Conservation (phyloP, 768 basidiomycete species). For the Lyophyllum decastes region DNA sequence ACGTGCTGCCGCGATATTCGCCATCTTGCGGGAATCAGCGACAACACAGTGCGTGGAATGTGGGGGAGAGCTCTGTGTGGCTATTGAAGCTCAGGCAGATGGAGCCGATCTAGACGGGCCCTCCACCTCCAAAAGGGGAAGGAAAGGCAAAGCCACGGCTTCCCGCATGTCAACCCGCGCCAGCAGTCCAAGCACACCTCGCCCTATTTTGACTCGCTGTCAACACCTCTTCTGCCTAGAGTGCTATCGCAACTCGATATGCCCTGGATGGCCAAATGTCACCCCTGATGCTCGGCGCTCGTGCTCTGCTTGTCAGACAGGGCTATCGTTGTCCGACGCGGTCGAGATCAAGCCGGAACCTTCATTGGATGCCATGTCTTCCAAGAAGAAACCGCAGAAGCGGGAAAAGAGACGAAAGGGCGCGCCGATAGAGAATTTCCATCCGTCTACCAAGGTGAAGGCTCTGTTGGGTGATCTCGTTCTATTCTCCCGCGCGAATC, state of each 20-base stretch:
- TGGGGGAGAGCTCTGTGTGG: slow-evolving; percentile 66
- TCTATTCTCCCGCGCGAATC: slow-evolving; percentile 81
- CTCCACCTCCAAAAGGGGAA: slow-evolving; percentile 44
- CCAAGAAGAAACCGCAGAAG: slow-evolving; percentile 66
- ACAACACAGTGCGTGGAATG: slow-evolving; percentile 92
- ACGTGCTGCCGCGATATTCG: slow-evolving; percentile 82
- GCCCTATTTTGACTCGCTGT: slow-evolving; percentile 84
- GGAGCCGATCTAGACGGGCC: slow-evolving; percentile 49
- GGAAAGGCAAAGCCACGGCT: slow-evolving; percentile 49
- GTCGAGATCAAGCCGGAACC: slow-evolving; percentile 77
- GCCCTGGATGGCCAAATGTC: slow-evolving; percentile 79
- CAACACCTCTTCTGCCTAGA: slow-evolving; percentile 89
- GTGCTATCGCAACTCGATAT: slow-evolving; percentile 84
- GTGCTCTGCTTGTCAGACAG: slow-evolving; percentile 80
- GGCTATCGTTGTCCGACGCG: slow-evolving; percentile 70
- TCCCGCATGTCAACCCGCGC: slow-evolving; percentile 77
- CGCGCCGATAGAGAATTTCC: slow-evolving; percentile 52
- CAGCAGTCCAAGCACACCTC: slow-evolving; percentile 64
- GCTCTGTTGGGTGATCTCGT: slow-evolving; percentile 80
- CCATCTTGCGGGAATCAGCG: slow-evolving; percentile 82
- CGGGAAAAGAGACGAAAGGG: slow-evolving; percentile 70
- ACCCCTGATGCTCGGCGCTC: slow-evolving; percentile 52
- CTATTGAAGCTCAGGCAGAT: slow-evolving; percentile 50
- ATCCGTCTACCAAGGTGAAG: slow-evolving; percentile 87
- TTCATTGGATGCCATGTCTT: slow-evolving; percentile 33